These are phyloP conservation scores for Aegilops tauschii DNA, from an alignment of 176 grass and related monocot genomes.

Conservation along the genomic window DNA sequence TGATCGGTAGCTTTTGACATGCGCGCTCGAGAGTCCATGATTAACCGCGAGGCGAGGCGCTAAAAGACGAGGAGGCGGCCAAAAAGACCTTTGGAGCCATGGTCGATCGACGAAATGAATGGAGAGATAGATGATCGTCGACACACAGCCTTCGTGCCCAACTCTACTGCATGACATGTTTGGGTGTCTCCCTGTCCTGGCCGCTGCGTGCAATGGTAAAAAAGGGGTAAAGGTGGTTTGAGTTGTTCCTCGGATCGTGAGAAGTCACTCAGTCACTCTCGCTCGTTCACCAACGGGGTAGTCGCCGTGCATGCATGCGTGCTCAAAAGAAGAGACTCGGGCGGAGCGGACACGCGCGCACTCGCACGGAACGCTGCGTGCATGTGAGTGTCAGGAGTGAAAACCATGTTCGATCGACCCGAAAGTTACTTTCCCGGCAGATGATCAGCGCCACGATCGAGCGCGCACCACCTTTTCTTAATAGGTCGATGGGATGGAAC, in stretches of 20 bases:
- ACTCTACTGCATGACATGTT: not conserved
- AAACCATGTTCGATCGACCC: not conserved
- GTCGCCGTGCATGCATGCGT: not conserved
- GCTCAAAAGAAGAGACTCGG: not conserved
- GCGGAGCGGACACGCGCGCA: not conserved
- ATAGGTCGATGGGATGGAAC: too few relatives aligned
- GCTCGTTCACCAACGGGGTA: not conserved
- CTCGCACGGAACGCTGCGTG: not conserved
- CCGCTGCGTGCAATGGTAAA: not conserved
- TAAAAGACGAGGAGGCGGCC: conserved; percentile 3
- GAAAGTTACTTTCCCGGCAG: conserved; percentile 35
- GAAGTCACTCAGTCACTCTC: not conserved
- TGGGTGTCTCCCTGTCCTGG: not conserved
- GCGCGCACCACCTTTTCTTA: not conserved
- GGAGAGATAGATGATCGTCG: conserved; percentile 18
- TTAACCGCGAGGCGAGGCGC: conserved; percentile 21
- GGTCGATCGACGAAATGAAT: not conserved
- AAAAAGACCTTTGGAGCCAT: conserved; percentile 24
- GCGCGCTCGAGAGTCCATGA: conserved; percentile 55
- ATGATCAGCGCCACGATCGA: not conserved
- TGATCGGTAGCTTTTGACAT: conserved; percentile 44
- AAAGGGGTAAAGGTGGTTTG: not conserved
- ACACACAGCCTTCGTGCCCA: not conserved
- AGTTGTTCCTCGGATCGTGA: conserved; percentile 13
- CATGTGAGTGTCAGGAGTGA: not conserved